Base-by-base conservation (phyloP, 192 early-diverging fungal species). In the Coemansia brasiliensis region DNA sequence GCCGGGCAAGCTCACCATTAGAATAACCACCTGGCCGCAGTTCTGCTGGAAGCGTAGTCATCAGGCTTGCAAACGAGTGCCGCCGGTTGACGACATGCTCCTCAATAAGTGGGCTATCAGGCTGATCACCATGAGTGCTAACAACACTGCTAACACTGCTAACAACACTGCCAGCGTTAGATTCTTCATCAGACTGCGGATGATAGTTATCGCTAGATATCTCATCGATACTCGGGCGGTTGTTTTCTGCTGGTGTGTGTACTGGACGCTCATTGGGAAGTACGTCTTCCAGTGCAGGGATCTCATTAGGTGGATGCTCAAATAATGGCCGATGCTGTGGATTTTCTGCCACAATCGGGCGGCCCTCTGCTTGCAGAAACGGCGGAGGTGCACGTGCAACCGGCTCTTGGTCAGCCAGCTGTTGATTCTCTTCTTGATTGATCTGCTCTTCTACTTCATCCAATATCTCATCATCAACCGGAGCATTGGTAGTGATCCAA, bases 401-500 rank as follows among this genome's bases (percentile, higher is more conserved):
- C 42, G 29, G 69, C 56, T 50, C 22, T 9, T 51, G 22, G 3
- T 53, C 32, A 26, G 35, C 35, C 4, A 12, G 27, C 32, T 22
- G 45, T 17, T 53, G 15, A 2, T 27, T 50, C 12, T 46, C 50
- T 20, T 49, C 51, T 0, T 59, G 27, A 0, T 44, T 46, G 4
- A 59, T 59, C 27, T 64, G 37, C n/a, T 65, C 54, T 9, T 83
- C 81, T 6, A 57, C 50, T 5, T 84, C 69, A 16, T 71, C 65
- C 26, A 76, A 57, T 49, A 65, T 22, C 7, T 83, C 55, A 11
- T 75, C 61, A n/a, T 40, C 57, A 3, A 67, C 44, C 0, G 72
- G 72, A 21, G 57, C 59, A 38, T 80, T 80, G 21, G 66, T 62
- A 12, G 88, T 71, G 25, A 96, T 86, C 86, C 93, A 95, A 67